Conservation (phyloP, 345 rosid genomes). For the Eucalyptus sp. region DNA sequence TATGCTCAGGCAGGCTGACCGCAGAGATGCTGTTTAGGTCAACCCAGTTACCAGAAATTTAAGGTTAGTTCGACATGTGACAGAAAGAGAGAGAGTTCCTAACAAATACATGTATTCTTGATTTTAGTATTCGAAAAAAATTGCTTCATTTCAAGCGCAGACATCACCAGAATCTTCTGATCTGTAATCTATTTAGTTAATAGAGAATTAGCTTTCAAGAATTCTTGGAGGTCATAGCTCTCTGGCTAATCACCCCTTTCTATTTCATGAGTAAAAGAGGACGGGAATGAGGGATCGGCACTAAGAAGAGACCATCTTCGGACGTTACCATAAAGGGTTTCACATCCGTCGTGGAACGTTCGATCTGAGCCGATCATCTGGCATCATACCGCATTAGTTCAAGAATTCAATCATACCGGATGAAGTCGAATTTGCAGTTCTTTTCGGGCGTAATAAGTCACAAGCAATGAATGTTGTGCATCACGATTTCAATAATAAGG, state of each 20-base stretch:
- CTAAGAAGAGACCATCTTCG: background rate
- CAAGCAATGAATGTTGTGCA: background rate
- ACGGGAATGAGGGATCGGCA: background rate
- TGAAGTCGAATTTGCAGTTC: background rate
- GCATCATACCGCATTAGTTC: background rate
- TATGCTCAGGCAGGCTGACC: background rate
- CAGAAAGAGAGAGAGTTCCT: background rate
- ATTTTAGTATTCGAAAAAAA: background rate
- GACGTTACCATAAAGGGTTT: background rate
- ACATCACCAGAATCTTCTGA: background rate
- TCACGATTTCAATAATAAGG: background rate
- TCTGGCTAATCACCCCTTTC: background rate
- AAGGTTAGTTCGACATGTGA: background rate
- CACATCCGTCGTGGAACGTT: background rate
- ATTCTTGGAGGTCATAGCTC: background rate
- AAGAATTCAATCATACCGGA: background rate
- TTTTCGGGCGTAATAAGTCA: background rate
- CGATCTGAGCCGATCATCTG: background rate
- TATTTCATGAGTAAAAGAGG: background rate
- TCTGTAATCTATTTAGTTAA: background rate
- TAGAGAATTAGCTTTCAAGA: background rate
- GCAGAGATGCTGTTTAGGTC: background rate
- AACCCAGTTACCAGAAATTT: background rate
- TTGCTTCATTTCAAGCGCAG: background rate
- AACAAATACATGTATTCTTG: background rate